Evolutionary conservation across 164 flowering plant species (phyloP).

Genomic region (Magnolia sinica): DNA sequence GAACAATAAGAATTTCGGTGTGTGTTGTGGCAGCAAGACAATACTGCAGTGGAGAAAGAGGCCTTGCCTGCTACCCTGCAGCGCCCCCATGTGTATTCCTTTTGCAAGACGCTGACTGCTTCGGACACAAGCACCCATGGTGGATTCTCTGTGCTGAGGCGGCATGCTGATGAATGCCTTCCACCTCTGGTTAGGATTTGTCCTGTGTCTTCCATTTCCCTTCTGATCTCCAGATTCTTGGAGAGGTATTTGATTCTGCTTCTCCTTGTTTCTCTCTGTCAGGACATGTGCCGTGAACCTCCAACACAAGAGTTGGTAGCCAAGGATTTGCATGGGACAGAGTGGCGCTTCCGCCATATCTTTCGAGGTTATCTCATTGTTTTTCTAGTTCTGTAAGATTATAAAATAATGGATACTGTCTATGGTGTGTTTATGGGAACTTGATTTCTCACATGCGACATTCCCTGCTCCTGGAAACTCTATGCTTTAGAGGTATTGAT

Average conservation of each 20-base stretch:
- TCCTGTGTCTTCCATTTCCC: not conserved
- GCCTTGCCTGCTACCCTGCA: conserved; percentile 46
- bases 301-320: conserved; percentile 95
- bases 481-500: too few relatives aligned
- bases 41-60: conserved; percentile 53
- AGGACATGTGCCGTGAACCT: conserved; percentile 96
- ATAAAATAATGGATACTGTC: too few relatives aligned
- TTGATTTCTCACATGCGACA: too few relatives aligned
- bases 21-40: conserved; percentile 63
- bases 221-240: not conserved
- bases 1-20: not conserved
- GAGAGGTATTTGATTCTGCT: not conserved
- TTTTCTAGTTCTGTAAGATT: too few relatives aligned
- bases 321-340: conserved; percentile 89
- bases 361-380: conserved; percentile 60
- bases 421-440: too few relatives aligned
- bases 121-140: conserved; percentile 99
- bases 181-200: conserved; percentile 70
- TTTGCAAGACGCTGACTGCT: conserved; percentile 92
- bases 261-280: conserved; percentile 4
- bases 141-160: conserved; percentile 87
- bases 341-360: conserved; percentile 92
- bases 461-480: too few relatives aligned
- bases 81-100: conserved; percentile 79
- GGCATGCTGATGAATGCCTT: conserved; percentile 97